Evolutionary conservation across 148 eudicot species (phyloP).

Genomic region (Silene conica): DNA sequence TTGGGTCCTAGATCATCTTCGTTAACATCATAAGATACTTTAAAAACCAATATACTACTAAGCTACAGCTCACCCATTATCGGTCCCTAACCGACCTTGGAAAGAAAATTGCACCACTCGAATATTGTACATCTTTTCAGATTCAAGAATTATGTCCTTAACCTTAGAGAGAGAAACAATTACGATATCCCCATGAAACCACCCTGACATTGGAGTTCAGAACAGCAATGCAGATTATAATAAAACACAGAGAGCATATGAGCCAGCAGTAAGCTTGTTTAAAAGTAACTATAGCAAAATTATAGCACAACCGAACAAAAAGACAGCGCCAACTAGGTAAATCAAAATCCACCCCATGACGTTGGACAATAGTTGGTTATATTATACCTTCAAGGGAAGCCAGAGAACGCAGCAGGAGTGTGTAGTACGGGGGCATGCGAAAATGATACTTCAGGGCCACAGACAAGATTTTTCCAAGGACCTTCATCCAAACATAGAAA

Average conservation of each 20-base stretch:
- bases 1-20: not conserved
- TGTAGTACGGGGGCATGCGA: constrained; percentile 91
- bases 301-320: not conserved
- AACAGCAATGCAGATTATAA: not conserved
- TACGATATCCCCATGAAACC: not conserved
- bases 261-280: not conserved
- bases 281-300: not conserved
- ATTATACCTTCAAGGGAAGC: constrained; percentile 91
- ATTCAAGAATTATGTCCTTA: not conserved
- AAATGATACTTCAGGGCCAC: constrained; percentile 84
- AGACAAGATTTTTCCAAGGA: constrained; percentile 85
- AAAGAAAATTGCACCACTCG: not conserved
- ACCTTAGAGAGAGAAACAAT: not conserved
- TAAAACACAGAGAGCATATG: not conserved
- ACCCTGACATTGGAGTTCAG: not conserved
- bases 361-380: not conserved
- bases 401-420: constrained; percentile 82
- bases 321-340: not conserved
- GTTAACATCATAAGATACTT: no score
- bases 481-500: constrained; percentile 41
- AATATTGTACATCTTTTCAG: not conserved
- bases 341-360: not conserved
- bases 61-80: not conserved
- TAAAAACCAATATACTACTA: not conserved
- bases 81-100: not conserved